These are phyloP conservation scores for Boletus barrowsii DNA, from an alignment of 768 basidiomycete species.

Conservation along the genomic window DNA sequence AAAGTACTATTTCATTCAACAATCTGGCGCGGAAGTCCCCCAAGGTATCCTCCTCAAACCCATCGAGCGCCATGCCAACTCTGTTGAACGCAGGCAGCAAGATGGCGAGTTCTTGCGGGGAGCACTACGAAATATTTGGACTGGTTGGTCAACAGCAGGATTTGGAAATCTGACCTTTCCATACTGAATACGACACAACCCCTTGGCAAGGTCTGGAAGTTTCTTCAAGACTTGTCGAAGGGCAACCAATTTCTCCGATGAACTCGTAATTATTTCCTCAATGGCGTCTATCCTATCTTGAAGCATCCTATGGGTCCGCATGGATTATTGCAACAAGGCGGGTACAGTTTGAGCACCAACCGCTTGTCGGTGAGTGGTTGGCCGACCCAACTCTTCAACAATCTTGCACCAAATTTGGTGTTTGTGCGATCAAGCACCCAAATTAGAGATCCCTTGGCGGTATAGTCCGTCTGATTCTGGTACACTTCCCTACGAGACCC, in stretches of 20 bases:
- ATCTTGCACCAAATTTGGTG: slow-evolving; percentile 84
- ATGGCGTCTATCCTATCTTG: slow-evolving; percentile 80
- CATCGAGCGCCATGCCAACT: slow-evolving; percentile 61
- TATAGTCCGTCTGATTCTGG: slow-evolving; percentile 81
- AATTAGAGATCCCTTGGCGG: slow-evolving; percentile 70
- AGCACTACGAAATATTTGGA: slow-evolving; percentile 48
- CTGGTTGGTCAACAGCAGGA: not conserved
- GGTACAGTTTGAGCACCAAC: slow-evolving; percentile 37
- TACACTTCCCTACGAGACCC: slow-evolving; percentile 70
- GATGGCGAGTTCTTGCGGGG: slow-evolving; percentile 74
- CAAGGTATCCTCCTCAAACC: slow-evolving; percentile 38
- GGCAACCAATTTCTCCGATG: slow-evolving; percentile 58
- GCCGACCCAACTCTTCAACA: slow-evolving; percentile 84
- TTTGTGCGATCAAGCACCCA: slow-evolving; percentile 84
- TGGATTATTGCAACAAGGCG: not conserved
- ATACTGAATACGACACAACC: slow-evolving; percentile 86
- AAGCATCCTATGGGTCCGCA: slow-evolving; percentile 51
- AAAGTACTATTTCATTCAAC: slow-evolving; percentile 65
- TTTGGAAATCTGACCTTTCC: slow-evolving; percentile 60
- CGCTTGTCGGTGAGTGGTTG: slow-evolving; percentile 72
- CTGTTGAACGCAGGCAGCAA: slow-evolving; percentile 75
- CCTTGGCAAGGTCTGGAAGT: slow-evolving; percentile 85
- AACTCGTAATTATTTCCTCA: slow-evolving; percentile 69
- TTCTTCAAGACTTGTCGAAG: slow-evolving; percentile 68
- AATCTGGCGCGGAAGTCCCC: slow-evolving; percentile 62